Percentiles rank a stretch among this genome's conserved stretches.
phyloP scores from a whole-genome alignment of 192 early-diverging fungal species.

The Coemansia sp. region DNA sequence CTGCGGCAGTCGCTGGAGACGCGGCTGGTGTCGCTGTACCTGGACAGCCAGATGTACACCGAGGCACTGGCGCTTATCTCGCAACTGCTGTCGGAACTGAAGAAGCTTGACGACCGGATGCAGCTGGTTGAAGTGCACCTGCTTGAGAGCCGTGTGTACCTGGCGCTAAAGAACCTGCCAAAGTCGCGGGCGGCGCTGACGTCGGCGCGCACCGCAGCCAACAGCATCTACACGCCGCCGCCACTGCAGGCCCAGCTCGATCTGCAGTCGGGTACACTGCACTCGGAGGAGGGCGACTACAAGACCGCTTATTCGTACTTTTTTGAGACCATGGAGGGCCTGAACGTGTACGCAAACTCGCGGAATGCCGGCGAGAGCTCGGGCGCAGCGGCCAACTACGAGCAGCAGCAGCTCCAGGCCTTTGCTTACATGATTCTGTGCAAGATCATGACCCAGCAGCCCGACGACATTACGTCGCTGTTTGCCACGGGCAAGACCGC shows the following conservation, averaged over 20 bases:
- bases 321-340: slow-evolving; percentile 96
- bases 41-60: slow-evolving; percentile 94
- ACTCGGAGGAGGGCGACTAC: slow-evolving; percentile 98
- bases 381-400: slow-evolving; percentile 9
- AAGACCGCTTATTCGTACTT: slow-evolving; percentile 99
- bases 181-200: slow-evolving; percentile 95
- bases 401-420: slow-evolving; percentile 75
- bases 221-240: slow-evolving; percentile 97
- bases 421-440: slow-evolving; percentile 98
- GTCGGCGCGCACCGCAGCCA: slow-evolving; percentile 92
- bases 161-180: slow-evolving; percentile 87
- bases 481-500: slow-evolving; percentile 89
- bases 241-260: slow-evolving; percentile 93
- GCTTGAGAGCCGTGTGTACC: slow-evolving; percentile 90
- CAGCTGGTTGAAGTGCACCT: slow-evolving; percentile 96
- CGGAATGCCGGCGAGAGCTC: slow-evolving; percentile 12
- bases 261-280: slow-evolving; percentile 95
- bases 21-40: slow-evolving; percentile 80
- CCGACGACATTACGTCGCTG: slow-evolving; percentile 90
- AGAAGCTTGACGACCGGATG: slow-evolving; percentile 98
- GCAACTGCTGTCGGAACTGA: slow-evolving; percentile 89
- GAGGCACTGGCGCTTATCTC: slow-evolving; percentile 82
- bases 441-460: slow-evolving; percentile 98
- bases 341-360: slow-evolving; percentile 54
- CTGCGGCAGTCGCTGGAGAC: slow-evolving; percentile 95